phyloP scores from a whole-genome alignment of 176 grass and related monocot species.

The Eremochloa ophiuroides region DNA sequence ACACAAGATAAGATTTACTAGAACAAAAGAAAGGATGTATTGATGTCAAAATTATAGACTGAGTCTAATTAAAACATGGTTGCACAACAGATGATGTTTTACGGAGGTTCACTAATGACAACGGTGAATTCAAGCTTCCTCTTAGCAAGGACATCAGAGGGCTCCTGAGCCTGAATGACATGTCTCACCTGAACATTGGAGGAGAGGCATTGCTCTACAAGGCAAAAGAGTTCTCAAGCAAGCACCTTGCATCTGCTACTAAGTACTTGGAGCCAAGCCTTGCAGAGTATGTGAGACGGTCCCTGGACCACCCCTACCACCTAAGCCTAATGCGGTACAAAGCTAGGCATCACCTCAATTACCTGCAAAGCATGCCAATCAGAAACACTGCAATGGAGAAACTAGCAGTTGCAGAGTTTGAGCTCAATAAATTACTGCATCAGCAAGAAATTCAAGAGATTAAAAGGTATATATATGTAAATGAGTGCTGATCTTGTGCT shows the following conservation, averaged over 20 bases:
- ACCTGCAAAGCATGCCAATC: background rate
- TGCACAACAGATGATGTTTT: conserved; percentile 22
- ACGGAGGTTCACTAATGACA: conserved; percentile 11
- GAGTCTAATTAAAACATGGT: background rate
- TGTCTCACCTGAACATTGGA: conserved; percentile 55
- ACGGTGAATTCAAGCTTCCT: conserved; percentile 29
- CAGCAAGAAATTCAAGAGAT: conserved; percentile 46
- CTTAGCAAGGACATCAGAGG: conserved; percentile 41
- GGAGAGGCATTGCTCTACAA: conserved; percentile 38
- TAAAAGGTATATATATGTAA: background rate
- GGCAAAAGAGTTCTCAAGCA: conserved; percentile 52
- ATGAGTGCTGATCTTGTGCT: too few relatives aligned
- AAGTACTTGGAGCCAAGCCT: conserved; percentile 15
- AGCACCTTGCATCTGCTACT: conserved; percentile 29
- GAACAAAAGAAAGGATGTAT: background rate
- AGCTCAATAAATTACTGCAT: conserved; percentile 34
- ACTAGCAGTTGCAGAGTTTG: conserved; percentile 44
- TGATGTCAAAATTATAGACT: background rate
- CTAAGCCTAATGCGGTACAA: conserved; percentile 47
- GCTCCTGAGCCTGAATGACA: conserved; percentile 54
- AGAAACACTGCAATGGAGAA: conserved; percentile 34
- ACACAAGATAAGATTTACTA: too few relatives aligned
- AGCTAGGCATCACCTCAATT: conserved; percentile 50
- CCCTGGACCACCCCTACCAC: conserved; percentile 64
- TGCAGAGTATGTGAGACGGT: conserved; percentile 28